Percentiles rank a stretch among this genome's conserved stretches.
Evolutionary conservation across 306 rosid genomes (phyloP).

Genomic region (Vigna unguiculata): DNA sequence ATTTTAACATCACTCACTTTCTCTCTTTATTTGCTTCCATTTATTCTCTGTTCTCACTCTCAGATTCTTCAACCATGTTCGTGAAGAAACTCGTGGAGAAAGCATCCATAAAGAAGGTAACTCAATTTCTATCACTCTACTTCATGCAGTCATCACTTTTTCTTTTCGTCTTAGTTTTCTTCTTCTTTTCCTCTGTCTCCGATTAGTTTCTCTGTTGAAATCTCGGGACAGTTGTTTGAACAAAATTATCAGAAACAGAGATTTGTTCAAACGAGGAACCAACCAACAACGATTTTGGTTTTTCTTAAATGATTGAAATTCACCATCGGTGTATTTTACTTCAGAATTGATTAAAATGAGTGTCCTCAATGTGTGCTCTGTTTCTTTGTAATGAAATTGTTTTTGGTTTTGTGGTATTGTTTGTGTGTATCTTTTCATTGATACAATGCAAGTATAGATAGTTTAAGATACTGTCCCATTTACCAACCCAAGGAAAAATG

Average conservation of each 20-base stretch:
- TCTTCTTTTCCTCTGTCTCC: neutral
- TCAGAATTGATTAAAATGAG: neutral
- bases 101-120: slow-evolving; percentile 82
- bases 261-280: neutral
- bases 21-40: neutral
- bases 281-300: neutral
- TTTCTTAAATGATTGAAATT: neutral
- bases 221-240: neutral
- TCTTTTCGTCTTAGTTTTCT: neutral
- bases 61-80: slow-evolving; percentile 63
- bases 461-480: neutral
- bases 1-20: neutral
- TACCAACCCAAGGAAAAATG: slow-evolving; percentile 5
- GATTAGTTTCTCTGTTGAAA: neutral
- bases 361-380: neutral
- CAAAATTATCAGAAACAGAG: neutral
- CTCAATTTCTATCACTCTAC: neutral
- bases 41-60: slow-evolving; percentile 12
- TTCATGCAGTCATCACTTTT: neutral
- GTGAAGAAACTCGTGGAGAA: slow-evolving; percentile 83
- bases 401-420: neutral
- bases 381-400: slow-evolving; percentile 16
- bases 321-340: neutral
- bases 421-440: neutral
- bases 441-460: neutral